Evolutionary conservation across 2,329 filamentous ascomycete genomes (phyloP), one percentile per base, ranked within the genome.

Genomic region (Chaetomiaceae sp.): DNA sequence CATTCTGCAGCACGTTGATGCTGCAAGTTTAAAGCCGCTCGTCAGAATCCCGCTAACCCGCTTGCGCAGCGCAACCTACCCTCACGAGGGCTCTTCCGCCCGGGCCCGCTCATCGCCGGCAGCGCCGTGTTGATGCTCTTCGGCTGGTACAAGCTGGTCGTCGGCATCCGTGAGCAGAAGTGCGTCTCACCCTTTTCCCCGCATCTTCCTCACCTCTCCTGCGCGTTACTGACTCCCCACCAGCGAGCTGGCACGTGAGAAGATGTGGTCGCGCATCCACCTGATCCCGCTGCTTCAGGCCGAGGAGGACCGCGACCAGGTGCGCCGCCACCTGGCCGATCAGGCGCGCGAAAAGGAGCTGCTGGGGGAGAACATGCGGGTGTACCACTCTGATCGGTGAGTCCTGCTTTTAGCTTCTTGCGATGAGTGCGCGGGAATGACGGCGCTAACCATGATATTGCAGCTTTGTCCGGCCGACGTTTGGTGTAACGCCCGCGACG

Each of bases 241-340:
- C 60, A 96, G 90, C 64, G 93, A 98, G 70, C 83, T 95, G 57
- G 87, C 83, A 54, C 88, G 93, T 60, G 93, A 98, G 65, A 98
- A 97, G 76, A 93, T 95, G 81, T 98, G 93, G 93, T 81, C 88
- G 52, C 85, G 93, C 64, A 95, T 98, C 70, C 82, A 97, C 71
- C 77, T 98, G 55, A 93, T 91, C 62, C 93, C 93, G 48, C 73
- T 95, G 54, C 81, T 98, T 54, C 91, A 97, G 67, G 93, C 93
- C 47, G 93, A 98, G 66, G 89, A 95, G 68, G 93, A 98, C 73
- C 84, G 93, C 51, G 93, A 98, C 70, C 84, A 91, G 66, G 90
- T 95, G 54, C 80, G 93, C 57, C 78, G 91, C 63, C 79, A 91
- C 68, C 78, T 84, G 56, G 93, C 93, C 48, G 88, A 95, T 68